Percentiles rank a stretch among this genome's conserved stretches.
Evolutionary conservation across 331 rosid species (phyloP).

Genomic region (Rhamnella rubrinervis): DNA sequence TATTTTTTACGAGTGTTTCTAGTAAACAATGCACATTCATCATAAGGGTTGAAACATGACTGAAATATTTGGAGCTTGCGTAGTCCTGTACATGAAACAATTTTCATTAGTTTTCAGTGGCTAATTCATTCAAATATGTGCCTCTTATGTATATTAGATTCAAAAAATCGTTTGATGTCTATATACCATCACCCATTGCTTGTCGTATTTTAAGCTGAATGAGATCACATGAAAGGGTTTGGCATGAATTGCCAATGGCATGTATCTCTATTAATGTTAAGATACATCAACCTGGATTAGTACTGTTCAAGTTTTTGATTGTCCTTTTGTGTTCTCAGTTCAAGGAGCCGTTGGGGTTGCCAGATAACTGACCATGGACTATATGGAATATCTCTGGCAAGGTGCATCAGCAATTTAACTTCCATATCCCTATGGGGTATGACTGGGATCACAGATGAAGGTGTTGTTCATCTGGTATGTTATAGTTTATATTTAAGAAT

Average conservation of each 20-base stretch:
- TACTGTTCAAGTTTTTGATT: neutral
- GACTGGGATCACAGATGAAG: constrained; percentile 89
- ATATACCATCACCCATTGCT: too few species aligned
- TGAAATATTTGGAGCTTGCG: too few species aligned
- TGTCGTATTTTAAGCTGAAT: too few species aligned
- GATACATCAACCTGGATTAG: neutral
- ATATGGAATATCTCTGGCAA: constrained; percentile 59
- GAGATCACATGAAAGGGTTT: neutral
- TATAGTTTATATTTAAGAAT: neutral
- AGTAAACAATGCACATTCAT: too few species aligned
- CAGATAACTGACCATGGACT: constrained; percentile 85
- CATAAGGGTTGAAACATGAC: too few species aligned
- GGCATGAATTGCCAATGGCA: neutral
- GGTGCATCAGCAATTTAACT: constrained; percentile 65
- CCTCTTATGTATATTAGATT: too few species aligned
- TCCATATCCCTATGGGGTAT: constrained; percentile 93
- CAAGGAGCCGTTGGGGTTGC: constrained; percentile 90
- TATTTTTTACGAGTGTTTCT: too few species aligned
- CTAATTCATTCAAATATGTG: too few species aligned
- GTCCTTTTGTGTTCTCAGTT: constrained; percentile 43
- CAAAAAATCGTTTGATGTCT: too few species aligned
- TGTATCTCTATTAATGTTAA: neutral
- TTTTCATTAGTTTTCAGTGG: too few species aligned
- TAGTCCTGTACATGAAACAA: too few species aligned
- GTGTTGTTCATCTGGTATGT: constrained; percentile 82